Evolutionary conservation across 345 rosid genomes (phyloP).

Genomic region (Rhodamnia argentea): DNA sequence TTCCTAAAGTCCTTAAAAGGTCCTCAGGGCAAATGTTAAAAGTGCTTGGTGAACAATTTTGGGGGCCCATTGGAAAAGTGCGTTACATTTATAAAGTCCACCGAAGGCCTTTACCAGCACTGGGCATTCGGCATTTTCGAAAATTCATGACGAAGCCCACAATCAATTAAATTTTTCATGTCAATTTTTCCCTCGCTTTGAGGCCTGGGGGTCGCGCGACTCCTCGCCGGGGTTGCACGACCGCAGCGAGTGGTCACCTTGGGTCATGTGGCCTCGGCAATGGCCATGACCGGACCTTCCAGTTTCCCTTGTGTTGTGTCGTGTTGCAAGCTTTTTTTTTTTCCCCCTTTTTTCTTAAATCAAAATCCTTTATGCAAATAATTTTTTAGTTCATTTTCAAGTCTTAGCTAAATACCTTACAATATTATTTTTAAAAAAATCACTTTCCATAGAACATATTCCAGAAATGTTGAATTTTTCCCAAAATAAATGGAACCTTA

Average conservation of each 20-base stretch:
- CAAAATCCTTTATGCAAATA: background rate
- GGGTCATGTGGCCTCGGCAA: background rate
- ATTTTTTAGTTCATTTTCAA: no score
- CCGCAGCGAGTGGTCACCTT: background rate
- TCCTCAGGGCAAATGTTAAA: background rate
- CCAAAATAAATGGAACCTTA: no score
- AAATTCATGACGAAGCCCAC: background rate
- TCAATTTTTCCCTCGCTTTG: background rate
- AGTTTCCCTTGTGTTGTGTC: background rate
- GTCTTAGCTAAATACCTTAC: no score
- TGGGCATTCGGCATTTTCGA: background rate
- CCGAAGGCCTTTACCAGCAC: no score
- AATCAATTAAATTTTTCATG: background rate
- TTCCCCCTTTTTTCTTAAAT: rapidly evolving
- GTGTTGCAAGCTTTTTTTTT: background rate
- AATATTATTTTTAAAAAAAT: no score
- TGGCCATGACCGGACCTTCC: background rate
- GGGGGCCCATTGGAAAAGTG: background rate
- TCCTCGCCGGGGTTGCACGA: background rate
- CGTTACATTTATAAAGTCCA: background rate
- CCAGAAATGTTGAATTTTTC: no score
- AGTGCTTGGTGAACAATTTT: background rate
- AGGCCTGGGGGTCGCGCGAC: background rate
- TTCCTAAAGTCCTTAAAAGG: background rate
- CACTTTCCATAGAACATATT: no score